Percentiles rank a stretch among this genome's conserved stretches.
These are phyloP conservation scores for Alternaria incomplexa DNA, from an alignment of 2,329 filamentous ascomycete species.

Conservation along the genomic window DNA sequence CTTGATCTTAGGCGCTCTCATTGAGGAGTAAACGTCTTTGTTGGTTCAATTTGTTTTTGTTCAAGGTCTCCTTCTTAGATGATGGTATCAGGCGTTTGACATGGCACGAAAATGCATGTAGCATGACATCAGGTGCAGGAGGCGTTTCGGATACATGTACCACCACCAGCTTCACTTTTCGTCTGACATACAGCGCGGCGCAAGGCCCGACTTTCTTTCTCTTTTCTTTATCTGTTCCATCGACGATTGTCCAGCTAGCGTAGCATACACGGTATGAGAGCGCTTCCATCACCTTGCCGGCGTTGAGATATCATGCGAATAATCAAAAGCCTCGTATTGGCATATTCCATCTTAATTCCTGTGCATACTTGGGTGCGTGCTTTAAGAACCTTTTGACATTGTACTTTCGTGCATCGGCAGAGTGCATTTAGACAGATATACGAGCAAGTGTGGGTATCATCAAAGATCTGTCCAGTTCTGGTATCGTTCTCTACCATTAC, in stretches of 20 bases:
- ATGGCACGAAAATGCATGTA: neutral
- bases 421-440: neutral
- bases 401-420: neutral
- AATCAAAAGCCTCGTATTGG: neutral
- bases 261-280: neutral
- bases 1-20: conserved; percentile 80
- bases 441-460: neutral
- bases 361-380: neutral
- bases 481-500: neutral
- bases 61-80: neutral
- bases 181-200: neutral
- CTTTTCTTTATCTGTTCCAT: neutral
- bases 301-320: neutral
- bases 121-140: neutral
- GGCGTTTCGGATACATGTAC: neutral
- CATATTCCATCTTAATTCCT: neutral
- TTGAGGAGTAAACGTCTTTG: conserved; percentile 59
- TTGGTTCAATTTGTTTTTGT: neutral
- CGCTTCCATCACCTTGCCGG: neutral
- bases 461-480: neutral
- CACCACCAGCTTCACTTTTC: neutral
- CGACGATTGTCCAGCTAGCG: neutral
- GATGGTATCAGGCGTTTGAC: neutral
- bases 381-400: neutral
- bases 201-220: neutral